Conservation (phyloP, 345 rosid genomes). For the Reutealis trisperma region DNA sequence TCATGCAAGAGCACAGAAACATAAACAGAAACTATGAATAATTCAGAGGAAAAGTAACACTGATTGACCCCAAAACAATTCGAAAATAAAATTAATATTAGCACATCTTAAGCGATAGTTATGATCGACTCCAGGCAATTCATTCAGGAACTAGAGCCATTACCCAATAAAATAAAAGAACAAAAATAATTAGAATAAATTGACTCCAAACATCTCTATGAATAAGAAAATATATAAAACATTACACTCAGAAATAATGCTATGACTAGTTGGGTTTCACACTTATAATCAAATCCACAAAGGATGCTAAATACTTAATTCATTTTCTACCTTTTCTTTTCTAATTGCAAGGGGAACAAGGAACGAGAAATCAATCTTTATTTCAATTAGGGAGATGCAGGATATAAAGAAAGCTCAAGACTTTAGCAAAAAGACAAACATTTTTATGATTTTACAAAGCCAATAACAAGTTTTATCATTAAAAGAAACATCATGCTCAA, state of each 20-base stretch:
- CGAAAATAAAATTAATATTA: no score
- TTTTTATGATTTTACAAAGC: background rate
- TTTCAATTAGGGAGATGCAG: background rate
- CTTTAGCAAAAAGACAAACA: no score
- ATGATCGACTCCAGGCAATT: no score
- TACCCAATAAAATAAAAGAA: background rate
- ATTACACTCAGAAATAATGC: background rate
- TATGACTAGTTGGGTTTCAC: no score
- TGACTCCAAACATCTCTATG: background rate
- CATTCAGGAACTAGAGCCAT: background rate
- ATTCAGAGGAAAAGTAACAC: background rate
- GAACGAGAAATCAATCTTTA: background rate
- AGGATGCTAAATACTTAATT: background rate
- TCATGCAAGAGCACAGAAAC: background rate
- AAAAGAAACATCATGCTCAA: background rate
- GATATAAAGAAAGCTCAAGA: background rate
- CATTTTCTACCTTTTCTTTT: background rate
- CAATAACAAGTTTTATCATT: background rate
- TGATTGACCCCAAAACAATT: background rate
- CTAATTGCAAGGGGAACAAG: no score
- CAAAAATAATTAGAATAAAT: no score
- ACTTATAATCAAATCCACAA: no score
- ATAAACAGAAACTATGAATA: background rate
- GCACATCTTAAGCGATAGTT: background rate
- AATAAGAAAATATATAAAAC: no score